These are phyloP conservation scores for Roridomyces roridus DNA, from an alignment of 768 basidiomycete species.

Conservation along the genomic window DNA sequence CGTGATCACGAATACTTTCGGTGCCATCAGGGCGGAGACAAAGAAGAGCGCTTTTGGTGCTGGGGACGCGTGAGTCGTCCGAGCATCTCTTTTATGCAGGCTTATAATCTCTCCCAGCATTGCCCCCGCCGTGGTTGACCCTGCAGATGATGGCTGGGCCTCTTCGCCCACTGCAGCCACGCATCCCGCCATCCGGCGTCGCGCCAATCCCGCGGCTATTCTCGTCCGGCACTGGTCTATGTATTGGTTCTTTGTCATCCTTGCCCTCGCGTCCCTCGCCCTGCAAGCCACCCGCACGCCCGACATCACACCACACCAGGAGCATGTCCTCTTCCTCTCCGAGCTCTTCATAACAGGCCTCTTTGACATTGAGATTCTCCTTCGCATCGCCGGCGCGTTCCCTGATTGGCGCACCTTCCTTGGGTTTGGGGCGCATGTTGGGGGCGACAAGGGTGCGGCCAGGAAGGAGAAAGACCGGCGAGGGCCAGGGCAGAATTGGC, in stretches of 20 bases:
- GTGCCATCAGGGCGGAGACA: conserved; percentile 85
- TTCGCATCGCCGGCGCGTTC: conserved; percentile 72
- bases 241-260: conserved; percentile 75
- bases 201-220: conserved; percentile 55
- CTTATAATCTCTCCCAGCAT: not conserved
- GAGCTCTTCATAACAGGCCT: conserved; percentile 81
- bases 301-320: conserved; percentile 52
- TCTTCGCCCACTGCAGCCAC: conserved; percentile 48
- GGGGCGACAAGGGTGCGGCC: not conserved
- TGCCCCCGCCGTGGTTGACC: conserved; percentile 1
- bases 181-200: conserved; percentile 23
- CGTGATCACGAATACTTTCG: conserved; percentile 94
- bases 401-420: conserved; percentile 89
- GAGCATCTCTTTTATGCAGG: not conserved
- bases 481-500: conserved; percentile 55
- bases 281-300: conserved; percentile 75
- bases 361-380: conserved; percentile 87
- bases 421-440: conserved; percentile 38
- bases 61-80: conserved; percentile 54
- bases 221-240: conserved; percentile 57
- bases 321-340: conserved; percentile 58
- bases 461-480: not conserved
- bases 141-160: conserved; percentile 67
- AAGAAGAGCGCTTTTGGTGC: conserved; percentile 93
- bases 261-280: conserved; percentile 73